Base-by-base conservation (phyloP, 768 basidiomycete species). In the Russula ochroleuca region DNA sequence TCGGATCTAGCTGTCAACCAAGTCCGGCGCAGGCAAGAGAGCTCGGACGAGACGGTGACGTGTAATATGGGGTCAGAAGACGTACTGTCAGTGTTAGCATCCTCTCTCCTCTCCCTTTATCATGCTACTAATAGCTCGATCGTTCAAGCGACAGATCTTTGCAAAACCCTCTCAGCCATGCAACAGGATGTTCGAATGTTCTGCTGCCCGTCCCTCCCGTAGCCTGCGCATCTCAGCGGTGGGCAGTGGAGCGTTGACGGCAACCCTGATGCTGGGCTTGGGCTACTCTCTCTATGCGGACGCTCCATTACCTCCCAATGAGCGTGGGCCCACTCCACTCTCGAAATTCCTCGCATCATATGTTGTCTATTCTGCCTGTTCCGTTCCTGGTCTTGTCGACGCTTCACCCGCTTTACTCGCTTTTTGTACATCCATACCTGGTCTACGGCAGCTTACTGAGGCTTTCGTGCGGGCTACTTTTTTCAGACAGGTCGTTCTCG, bases 341-440 rank as follows among this genome's bases (percentile, higher is more conserved):
- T 71, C 72, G 9, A 61, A 69, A 25, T 80, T 90, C 23, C 63
- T 91, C 52, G 83, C 93, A 43, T 76, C 91, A 2, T 96, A 94
- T 70, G 72, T 87, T 37, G 93, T 96, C 33, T 96, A 90, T 76
- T 80, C 88, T 7, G 79, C 91, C 73, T 89, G 87, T 70, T 92
- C 92, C 6, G 76, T 90, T 25, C 90, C 94, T 3, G 68, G 77
- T 0, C 75, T 97, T 14, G 88, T 96, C 33, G 90, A 95, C 69
- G 75, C 82, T 62, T 84, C 92, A 1, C 92, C 92, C 0, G 73
- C 74, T 51, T 74, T 94, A 28, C 78, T 97, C 48, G 74, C 81
- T 14, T 69, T 77, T 2, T 69, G 87, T 47, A 74, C 85, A 1
- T 82, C 87, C n/a, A 80, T 87, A 0, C 84, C 85, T 0, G 75